A percentile compares a stretch with the other conserved stretches of the same genome.
Evolutionary conservation across 192 early-diverging fungal species (phyloP).

Genomic region (Spinellus fusiger): DNA sequence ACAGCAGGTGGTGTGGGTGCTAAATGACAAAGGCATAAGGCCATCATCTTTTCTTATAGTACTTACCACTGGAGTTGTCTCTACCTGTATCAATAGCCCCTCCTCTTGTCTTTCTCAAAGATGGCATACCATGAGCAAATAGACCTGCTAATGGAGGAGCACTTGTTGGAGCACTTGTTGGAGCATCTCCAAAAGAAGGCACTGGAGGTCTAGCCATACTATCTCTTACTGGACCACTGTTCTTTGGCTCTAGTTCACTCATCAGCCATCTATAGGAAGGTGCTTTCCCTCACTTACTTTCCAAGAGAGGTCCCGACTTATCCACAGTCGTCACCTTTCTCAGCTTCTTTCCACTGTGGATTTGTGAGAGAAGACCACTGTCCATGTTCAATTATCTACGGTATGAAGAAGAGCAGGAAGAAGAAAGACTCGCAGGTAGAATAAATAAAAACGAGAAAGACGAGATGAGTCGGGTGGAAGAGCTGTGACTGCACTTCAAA

Average conservation of each 20-base stretch:
- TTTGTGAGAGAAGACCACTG: conserved; percentile 59
- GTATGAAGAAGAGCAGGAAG: background rate
- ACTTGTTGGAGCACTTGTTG: background rate
- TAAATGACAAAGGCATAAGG: background rate
- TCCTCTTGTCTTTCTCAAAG: conserved; percentile 27
- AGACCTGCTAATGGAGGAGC: conserved; percentile 26
- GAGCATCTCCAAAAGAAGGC: conserved; percentile 2
- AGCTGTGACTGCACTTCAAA: background rate
- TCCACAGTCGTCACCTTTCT: conserved; percentile 71
- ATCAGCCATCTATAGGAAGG: background rate
- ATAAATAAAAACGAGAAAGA: background rate
- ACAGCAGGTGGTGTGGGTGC: background rate
- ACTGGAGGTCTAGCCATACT: conserved; percentile 32
- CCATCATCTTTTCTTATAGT: background rate
- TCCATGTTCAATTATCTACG: conserved; percentile 13
- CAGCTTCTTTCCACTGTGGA: conserved; percentile 63
- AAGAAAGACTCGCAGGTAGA: background rate
- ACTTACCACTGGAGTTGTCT: background rate
- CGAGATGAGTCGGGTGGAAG: background rate
- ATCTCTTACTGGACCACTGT: background rate
- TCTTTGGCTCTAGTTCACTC: background rate
- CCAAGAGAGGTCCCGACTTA: conserved; percentile 52
- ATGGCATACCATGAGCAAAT: conserved; percentile 58
- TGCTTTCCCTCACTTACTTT: conserved; percentile 19
- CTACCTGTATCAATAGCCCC: conserved; percentile 19